A percentile compares a stretch with the other conserved stretches of the same genome.
Conservation (phyloP, 1,284 basidiomycete species). For the Sanguinoderma infundibulare region DNA sequence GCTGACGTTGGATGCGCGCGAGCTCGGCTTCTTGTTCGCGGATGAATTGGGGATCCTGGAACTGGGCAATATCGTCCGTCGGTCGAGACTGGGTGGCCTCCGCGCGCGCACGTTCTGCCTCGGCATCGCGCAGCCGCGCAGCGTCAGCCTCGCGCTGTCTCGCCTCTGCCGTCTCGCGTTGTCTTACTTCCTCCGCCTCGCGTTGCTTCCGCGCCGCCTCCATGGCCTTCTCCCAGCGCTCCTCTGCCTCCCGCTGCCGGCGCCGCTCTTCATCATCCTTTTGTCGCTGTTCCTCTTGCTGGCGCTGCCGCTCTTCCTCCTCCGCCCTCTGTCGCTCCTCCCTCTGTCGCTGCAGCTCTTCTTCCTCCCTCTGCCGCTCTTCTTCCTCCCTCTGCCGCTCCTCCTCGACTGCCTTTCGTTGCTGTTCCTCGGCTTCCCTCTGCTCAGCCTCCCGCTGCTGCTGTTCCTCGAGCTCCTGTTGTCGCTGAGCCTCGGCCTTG, state of each 20-base stretch:
- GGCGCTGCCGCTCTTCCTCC: conserved; percentile 12
- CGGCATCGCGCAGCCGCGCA: background rate
- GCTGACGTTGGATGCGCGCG: conserved; percentile 19
- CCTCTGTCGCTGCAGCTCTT: conserved; percentile 11
- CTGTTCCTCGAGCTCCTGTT: conserved; percentile 11
- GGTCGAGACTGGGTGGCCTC: background rate
- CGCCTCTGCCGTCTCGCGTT: too few species aligned
- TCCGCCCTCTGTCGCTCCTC: conserved; percentile 1
- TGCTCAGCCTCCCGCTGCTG: conserved; percentile 9
- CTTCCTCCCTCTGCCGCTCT: conserved; percentile 5
- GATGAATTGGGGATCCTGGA: conserved; percentile 27
- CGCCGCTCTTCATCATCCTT: conserved; percentile 10
- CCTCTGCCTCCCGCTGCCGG: conserved; percentile 14
- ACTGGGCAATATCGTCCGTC: conserved; percentile 9
- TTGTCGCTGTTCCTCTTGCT: conserved; percentile 12
- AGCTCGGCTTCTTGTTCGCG: conserved; percentile 26
- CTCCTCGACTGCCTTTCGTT: conserved; percentile 17
- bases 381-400: conserved; percentile 13
- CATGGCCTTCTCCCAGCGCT: conserved; percentile 8
- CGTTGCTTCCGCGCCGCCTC: conserved; percentile 16
- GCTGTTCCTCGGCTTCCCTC: conserved; percentile 16
- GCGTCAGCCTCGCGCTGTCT: conserved; percentile 13
- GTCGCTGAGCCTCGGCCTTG: conserved; percentile 2
- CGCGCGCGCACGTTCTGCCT: conserved; percentile 4
- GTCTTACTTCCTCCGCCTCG: conserved; percentile 27